Conservation (phyloP, 306 rosid species). For the Herpetospermum pedunculosum region DNA sequence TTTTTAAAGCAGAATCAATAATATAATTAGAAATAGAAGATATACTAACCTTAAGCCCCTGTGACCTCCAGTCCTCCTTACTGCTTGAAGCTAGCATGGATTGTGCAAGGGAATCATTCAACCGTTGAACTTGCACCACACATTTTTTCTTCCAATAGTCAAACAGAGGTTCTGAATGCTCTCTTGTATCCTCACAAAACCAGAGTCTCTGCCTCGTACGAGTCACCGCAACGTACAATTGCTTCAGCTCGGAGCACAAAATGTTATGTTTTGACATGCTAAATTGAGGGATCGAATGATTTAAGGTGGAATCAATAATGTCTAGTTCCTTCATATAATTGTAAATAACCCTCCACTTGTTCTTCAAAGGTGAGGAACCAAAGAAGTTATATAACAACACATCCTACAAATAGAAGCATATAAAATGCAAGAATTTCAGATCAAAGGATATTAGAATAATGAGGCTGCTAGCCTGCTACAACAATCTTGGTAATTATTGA, state of each 20-base stretch:
- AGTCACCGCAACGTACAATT: constrained; percentile 60
- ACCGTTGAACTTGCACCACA: constrained; percentile 48
- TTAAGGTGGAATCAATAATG: constrained; percentile 25
- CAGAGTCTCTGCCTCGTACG: constrained; percentile 70
- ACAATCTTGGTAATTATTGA: background rate
- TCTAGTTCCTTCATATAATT: constrained; percentile 49
- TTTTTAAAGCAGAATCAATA: background rate
- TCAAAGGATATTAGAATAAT: background rate
- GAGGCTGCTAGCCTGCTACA: no score
- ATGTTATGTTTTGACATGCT: constrained; percentile 45
- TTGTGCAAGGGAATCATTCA: constrained; percentile 63
- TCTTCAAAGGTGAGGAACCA: constrained; percentile 48
- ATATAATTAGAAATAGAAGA: background rate
- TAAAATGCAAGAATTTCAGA: background rate
- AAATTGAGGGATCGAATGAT: constrained; percentile 25
- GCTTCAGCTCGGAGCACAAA: constrained; percentile 66
- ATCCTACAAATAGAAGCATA: constrained; percentile 25
- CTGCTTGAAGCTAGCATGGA: constrained; percentile 70
- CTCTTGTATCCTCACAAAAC: constrained; percentile 48
- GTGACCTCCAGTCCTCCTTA: constrained; percentile 62
- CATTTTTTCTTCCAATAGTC: constrained; percentile 54
- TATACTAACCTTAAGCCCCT: constrained; percentile 52
- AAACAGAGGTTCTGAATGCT: constrained; percentile 39
- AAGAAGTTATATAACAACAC: constrained; percentile 62
- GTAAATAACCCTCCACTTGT: constrained; percentile 63